Evolutionary conservation across 2,329 filamentous ascomycete species (phyloP).

Genomic region (Xenosphaeropsis pyriputrescens): DNA sequence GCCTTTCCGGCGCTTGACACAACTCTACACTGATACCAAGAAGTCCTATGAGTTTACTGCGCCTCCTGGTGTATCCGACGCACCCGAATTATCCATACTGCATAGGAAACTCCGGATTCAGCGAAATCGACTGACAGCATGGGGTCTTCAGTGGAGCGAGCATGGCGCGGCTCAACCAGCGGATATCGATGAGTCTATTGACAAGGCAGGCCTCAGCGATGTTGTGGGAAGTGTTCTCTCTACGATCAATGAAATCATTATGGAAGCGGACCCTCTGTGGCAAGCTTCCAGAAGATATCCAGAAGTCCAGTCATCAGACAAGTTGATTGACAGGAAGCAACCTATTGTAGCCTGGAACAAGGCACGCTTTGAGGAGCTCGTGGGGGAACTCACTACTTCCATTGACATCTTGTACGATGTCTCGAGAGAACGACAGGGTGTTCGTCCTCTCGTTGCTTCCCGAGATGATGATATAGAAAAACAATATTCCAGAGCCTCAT

Average conservation of each 20-base stretch:
- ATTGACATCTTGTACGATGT: conserved; percentile 72
- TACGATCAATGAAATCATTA: conserved; percentile 67
- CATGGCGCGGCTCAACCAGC: conserved; percentile 45
- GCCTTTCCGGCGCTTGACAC: conserved; percentile 45
- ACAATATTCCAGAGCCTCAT: not conserved
- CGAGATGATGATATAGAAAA: not conserved
- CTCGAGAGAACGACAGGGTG: conserved; percentile 39
- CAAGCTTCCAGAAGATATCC: conserved; percentile 35
- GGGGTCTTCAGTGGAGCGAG: conserved; percentile 73
- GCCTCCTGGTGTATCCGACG: conserved; percentile 43
- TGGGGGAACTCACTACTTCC: conserved; percentile 59
- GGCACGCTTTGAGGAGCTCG: conserved; percentile 58
- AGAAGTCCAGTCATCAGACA: conserved; percentile 9
- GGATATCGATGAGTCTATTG: conserved; percentile 57
- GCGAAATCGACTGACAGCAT: conserved; percentile 63
- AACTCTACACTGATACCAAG: conserved; percentile 72
- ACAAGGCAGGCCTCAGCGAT: conserved; percentile 61
- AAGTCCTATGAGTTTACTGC: conserved; percentile 59
- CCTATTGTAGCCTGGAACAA: conserved; percentile 52
- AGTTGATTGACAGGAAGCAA: conserved; percentile 34
- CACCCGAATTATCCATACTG: conserved; percentile 56
- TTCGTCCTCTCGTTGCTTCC: not conserved
- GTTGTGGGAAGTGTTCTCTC: conserved; percentile 66
- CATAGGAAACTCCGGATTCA: conserved; percentile 69
- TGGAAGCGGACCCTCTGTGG: conserved; percentile 63